Evolutionary conservation across 1,139 yeast genomes (phyloP).

Genomic region (Saccharomyces hybrid): DNA sequence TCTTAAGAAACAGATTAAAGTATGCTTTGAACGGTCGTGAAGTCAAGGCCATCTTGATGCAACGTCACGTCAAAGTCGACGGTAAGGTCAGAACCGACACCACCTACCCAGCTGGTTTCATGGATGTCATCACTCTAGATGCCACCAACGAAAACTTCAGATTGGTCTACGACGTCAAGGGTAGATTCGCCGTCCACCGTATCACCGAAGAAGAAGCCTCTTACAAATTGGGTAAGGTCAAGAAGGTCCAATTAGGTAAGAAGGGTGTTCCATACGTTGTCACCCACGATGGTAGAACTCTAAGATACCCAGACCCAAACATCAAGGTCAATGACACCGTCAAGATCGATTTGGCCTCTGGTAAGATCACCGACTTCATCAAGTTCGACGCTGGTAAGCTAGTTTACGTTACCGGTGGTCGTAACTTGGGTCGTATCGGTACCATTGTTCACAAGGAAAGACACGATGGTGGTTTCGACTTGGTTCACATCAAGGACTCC

Average conservation of each 20-base stretch:
- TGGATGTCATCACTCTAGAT: constrained; percentile 95
- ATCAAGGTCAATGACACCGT: no score
- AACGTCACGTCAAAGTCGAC: constrained; percentile 98
- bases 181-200: constrained; percentile 99
- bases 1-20: constrained; percentile 99
- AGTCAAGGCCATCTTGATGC: constrained; percentile 98
- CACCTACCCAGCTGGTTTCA: constrained; percentile 98
- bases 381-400: constrained; percentile 94
- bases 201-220: constrained; percentile 97
- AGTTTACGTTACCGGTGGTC: constrained; percentile 98
- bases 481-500: constrained; percentile 97
- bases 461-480: constrained; percentile 99
- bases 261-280: constrained; percentile 97
- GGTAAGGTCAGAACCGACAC: constrained; percentile 99
- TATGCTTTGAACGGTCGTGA: constrained; percentile 99
- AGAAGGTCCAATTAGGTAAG: constrained; percentile 96
- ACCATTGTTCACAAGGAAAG: constrained; percentile 96
- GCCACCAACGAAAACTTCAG: constrained; percentile 99
- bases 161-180: constrained; percentile 95
- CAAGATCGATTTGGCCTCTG: no score
- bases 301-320: constrained; percentile 98
- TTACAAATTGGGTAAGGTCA: constrained; percentile 96
- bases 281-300: constrained; percentile 98
- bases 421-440: constrained; percentile 99
- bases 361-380: no score